These are phyloP conservation scores for Komagataella pastoris DNA, from an alignment of 805 yeast genomes.

Conservation along the genomic window DNA sequence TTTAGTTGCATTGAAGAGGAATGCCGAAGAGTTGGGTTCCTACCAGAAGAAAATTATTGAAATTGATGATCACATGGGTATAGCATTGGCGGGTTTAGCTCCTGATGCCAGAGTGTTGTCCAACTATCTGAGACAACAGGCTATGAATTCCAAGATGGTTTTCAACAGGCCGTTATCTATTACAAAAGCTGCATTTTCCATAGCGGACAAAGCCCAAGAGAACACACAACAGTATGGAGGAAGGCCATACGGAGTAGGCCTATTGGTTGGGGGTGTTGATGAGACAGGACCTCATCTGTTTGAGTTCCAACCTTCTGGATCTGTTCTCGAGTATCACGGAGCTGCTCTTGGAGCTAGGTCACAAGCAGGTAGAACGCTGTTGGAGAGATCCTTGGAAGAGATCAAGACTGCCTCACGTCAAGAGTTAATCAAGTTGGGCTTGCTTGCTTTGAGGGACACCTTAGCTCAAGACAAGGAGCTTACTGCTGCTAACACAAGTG, in stretches of 20 bases:
- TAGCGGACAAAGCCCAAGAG: constrained; percentile 94
- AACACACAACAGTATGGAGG: constrained; percentile 94
- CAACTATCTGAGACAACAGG: constrained; percentile 80
- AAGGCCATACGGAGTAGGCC: constrained; percentile 97
- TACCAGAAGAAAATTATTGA: constrained; percentile 89
- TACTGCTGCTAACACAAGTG: constrained; percentile 70
- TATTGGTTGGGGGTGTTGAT: constrained; percentile 81
- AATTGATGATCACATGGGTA: constrained; percentile 87
- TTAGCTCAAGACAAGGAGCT: constrained; percentile 89
- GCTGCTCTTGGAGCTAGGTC: constrained; percentile 98
- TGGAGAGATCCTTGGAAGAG: constrained; percentile 72
- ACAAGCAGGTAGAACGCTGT: constrained; percentile 93
- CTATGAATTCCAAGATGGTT: constrained; percentile 75
- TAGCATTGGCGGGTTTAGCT: constrained; percentile 94
- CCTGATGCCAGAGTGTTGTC: constrained; percentile 95
- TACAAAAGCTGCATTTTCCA: constrained; percentile 66
- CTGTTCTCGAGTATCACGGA: constrained; percentile 81
- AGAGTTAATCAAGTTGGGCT: constrained; percentile 72
- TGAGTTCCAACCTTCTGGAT: constrained; percentile 95
- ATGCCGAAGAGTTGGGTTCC: constrained; percentile 94
- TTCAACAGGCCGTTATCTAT: constrained; percentile 79
- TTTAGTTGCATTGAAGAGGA: constrained; percentile 86
- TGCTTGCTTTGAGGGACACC: constrained; percentile 87
- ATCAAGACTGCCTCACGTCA: constrained; percentile 51
- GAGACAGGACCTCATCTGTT: constrained; percentile 88